Conservation (phyloP, 23 red algal genomes). For the Cyanidioschyzon merolae region DNA sequence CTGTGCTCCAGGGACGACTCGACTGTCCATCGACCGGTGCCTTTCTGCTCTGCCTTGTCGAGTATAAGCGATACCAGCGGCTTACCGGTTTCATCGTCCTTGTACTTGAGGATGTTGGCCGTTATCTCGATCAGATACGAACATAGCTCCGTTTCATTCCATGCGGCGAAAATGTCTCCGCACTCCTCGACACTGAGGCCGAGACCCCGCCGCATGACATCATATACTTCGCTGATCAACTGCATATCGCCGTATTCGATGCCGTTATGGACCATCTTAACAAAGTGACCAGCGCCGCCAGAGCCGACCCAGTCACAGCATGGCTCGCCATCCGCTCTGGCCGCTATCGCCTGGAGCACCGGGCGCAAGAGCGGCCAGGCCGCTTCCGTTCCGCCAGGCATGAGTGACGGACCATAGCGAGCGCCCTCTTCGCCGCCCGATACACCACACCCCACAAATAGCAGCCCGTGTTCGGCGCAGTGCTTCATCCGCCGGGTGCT, state of each 20-base stretch:
- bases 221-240: conserved; percentile 93
- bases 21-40: conserved; percentile 78
- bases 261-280: conserved; percentile 99
- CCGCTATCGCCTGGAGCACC: conserved; percentile 67
- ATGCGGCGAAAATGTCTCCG: conserved; percentile 41
- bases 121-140: conserved; percentile 65
- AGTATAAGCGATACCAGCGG: conserved; percentile 41
- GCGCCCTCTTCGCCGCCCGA: conserved; percentile 97
- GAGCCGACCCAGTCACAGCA: conserved; percentile 86
- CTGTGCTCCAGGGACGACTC: conserved; percentile 29
- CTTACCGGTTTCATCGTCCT: conserved; percentile 36
- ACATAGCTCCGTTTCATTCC: conserved; percentile 40
- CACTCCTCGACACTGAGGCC: conserved; percentile 30
- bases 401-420: conserved; percentile 77
- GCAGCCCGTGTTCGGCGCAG: conserved; percentile 41
- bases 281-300: conserved; percentile 88
- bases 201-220: conserved; percentile 26
- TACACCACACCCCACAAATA: conserved; percentile 94
- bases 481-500: conserved; percentile 68
- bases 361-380: conserved; percentile 43
- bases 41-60: conserved; percentile 54
- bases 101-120: conserved; percentile 40
- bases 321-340: conserved; percentile 80
- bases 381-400: conserved; percentile 69
- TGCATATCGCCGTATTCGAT: conserved; percentile 99